Base-by-base conservation (phyloP, 345 rosid genomes). In the Firmiana major region DNA sequence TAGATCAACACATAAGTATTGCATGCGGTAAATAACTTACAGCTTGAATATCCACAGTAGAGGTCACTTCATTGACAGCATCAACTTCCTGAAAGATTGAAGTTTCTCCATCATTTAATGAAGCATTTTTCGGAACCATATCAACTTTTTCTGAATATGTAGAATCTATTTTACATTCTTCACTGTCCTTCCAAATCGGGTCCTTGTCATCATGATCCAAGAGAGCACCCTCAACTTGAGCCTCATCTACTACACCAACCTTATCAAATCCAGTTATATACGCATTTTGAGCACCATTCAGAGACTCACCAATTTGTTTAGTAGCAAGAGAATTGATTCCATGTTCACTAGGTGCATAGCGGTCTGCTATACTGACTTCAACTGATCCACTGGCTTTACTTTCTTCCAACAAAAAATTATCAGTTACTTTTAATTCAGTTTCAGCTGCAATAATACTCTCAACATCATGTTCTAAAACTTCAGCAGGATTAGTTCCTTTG, bases 211-310 rank as follows among this genome's bases (percentile, higher is more conserved):
- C 83, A 75, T 55, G 70, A 69, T 80, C 86, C 53, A 74, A 81
- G 77, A 76, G 85, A 69, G 70, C 71, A 83, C 62, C 82, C 75
- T 60, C 48, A 63, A 36, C 63, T 42, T 58, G 85, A 71, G 81
- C 90, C 76, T 75, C 83, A 64, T 75, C 81, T 72, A 60, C 80
- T 43, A 55, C 70, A 58, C 75, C 72, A 11, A 68, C 58, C 79
- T 80, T 73, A 22, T 63, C 73, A 76, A 74, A 64, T 71, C 76
- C 81, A 55, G 59, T 40, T 65, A 77, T 87, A 46, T 76, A 84
- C n/a, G 75, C 66, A 77, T 82, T 75, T 77, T 78, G 88, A 36
- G 79, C 85, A 78, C 67, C 84, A 85, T 78, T 84, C 73, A 79
- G 79, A 57, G 76, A 82, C 63, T 51, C 82, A 53, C 76, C 79